Base-by-base conservation (phyloP, 495 filamentous ascomycete genomes). In the Lichenothelia convexa region DNA sequence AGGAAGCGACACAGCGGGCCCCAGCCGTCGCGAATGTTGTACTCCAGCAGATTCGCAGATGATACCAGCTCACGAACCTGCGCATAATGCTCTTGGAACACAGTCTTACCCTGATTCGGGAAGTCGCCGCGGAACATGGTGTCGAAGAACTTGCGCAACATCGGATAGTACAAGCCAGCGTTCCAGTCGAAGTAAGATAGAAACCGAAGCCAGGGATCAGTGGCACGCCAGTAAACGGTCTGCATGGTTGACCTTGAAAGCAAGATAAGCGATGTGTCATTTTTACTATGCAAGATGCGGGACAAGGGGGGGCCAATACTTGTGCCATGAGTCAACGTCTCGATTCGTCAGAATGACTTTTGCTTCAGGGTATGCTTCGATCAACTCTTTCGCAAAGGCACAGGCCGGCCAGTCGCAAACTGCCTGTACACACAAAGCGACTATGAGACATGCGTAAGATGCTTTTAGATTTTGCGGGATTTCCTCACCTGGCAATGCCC, bases 281-380 rank as follows among this genome's bases (percentile, higher is more conserved):
- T n/a, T n/a, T n/a, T n/a, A n/a, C n/a, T n/a, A n/a, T n/a, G n/a
- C 21, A 45, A n/a, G n/a, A n/a, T n/a, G n/a, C n/a, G n/a, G n/a
- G n/a, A n/a, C n/a, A n/a, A n/a, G n/a, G n/a, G n/a, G n/a, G n/a
- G n/a, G n/a, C n/a, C n/a, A n/a, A n/a, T n/a, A n/a, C n/a, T n/a
- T 60, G 47, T 72, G 63, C 68, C 68, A 72, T 24, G 63, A 60
- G 49, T 72, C 64, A 15, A 70, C 65, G 24, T 78, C 72, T 22
- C 74, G 66, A 22, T 62, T 68, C 17, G 68, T 70, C 42, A 79
- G 50, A 27, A 79, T 63, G 23, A 79, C 68, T 51, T 79, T 79
- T 21, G 73, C 73, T 18, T 39, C 29, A 1, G 43, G 43, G 18
- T 45, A 45, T 2, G 33, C 34, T 7, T 32, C 19, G 17, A 45